Percentiles rank a stretch among this genome's conserved stretches.
Conservation (phyloP, 257 asterid genomes). For the Solanum dulcamara region DNA sequence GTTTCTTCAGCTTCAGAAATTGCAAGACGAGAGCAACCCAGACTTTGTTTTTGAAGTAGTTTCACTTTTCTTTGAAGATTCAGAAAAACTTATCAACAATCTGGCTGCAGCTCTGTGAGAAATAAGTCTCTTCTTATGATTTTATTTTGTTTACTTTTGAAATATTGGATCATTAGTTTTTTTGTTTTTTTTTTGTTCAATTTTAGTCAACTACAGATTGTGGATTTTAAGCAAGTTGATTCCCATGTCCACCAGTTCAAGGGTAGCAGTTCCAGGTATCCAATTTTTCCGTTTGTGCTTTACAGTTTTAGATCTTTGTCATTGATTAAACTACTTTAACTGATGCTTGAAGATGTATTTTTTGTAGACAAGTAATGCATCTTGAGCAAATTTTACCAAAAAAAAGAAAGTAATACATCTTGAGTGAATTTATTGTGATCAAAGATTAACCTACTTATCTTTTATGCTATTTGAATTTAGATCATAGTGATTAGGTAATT, state of each 20-base stretch:
- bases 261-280: conserved; percentile 72
- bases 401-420: too few relatives aligned
- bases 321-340: neutral
- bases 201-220: conserved; percentile 45
- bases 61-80: conserved; percentile 62
- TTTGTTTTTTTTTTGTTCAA: neutral
- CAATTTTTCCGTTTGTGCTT: neutral
- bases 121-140: neutral
- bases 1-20: conserved; percentile 50
- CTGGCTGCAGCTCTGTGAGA: conserved; percentile 50
- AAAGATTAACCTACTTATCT: neutral
- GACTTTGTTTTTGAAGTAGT: conserved; percentile 63
- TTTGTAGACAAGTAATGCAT: too few relatives aligned
- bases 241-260: conserved; percentile 65
- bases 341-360: neutral
- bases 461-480: neutral
- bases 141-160: neutral
- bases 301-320: neutral
- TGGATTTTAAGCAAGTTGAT: conserved; percentile 61
- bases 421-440: neutral
- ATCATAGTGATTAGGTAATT: neutral
- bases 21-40: conserved; percentile 73
- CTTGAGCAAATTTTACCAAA: too few relatives aligned
- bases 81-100: conserved; percentile 56
- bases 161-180: neutral